Base-by-base conservation (phyloP, 768 basidiomycete species). In the Mycena albidolilacea region DNA sequence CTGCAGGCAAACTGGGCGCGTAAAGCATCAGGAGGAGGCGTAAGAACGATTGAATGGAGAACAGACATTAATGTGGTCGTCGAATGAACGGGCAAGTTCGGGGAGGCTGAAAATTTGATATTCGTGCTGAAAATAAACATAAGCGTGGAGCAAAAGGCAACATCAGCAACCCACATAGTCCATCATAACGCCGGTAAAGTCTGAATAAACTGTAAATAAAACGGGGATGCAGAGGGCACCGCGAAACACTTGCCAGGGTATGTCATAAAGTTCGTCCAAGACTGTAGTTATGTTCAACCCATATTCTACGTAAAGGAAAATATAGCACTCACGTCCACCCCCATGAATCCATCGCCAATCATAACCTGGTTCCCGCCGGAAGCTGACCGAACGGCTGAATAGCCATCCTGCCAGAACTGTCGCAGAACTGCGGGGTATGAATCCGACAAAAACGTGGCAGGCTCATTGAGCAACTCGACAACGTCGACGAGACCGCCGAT, bases 301-400 rank as follows among this genome's bases (percentile, higher is more conserved):
- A 54, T 30, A 30, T 60, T 39, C 64, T 48, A 44, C 61, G 19
- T 7, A 21, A 21, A 41, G 58, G 55, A 11, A 57, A 58, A 58
- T 43, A 50, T 73, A 69, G 60, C 39, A 61, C 35, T 63, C 75
- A 90, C 90, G 71, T 85, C 75, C 10, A 93, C 88, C 6, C 90
- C 90, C 37, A 90, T 81, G 78, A 93, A 94, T 3, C 89, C 92
- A 79, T 94, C 92, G 6, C 90, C 90, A 73, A 94, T 91, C 89
- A 93, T 92, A 19, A 94, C 86, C 62, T 90, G 84, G 63, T 90
- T 80, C n/a, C 80, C 90, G 0, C 80, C 90, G 0, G 80, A 87
- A 1, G 82, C 87, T 23, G 87, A 78, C 67, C 91, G 84, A 12
- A 94, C 90, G 3, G 85, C 85, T 15, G 82, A 79, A 79, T 94